A percentile compares a stretch with the other conserved stretches of the same genome.
Evolutionary conservation across 2,329 filamentous ascomycete species (phyloP).

Genomic region (Fusarium pininemorale): DNA sequence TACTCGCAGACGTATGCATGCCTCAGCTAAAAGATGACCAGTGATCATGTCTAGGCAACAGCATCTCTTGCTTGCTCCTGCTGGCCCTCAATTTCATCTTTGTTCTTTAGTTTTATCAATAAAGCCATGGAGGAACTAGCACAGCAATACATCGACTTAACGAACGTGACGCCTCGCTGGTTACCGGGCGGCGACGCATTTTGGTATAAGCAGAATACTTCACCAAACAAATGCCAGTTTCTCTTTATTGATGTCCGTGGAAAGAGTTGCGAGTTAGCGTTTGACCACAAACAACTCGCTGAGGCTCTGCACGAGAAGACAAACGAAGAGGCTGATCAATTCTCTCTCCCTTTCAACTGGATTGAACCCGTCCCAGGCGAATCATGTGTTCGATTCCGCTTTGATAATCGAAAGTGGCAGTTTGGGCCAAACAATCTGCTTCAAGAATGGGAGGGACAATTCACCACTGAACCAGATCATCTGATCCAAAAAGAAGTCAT

Average conservation of each 20-base stretch:
- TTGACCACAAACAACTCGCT: constrained; percentile 39
- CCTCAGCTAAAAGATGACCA: constrained; percentile 16
- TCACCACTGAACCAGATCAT: constrained; percentile 1
- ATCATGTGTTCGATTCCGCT: constrained; percentile 31
- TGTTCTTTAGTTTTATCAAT: fast-evolving
- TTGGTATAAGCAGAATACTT: constrained; percentile 38
- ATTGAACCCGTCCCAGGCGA: constrained; percentile 27
- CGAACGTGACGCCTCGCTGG: constrained; percentile 38
- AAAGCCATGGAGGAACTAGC: not conserved
- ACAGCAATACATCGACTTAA: constrained; percentile 7
- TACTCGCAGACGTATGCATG: not conserved
- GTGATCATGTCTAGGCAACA: constrained; percentile 5
- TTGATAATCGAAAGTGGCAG: constrained; percentile 28
- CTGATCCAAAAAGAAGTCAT: constrained; percentile 30
- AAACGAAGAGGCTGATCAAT: not conserved
- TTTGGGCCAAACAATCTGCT: constrained; percentile 26
- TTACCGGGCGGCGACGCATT: constrained; percentile 30
- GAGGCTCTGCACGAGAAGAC: constrained; percentile 18
- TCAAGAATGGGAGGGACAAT: constrained; percentile 29
- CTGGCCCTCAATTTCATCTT: too few species aligned
- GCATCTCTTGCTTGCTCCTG: not conserved
- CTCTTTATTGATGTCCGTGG: constrained; percentile 30
- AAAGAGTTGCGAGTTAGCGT: constrained; percentile 23
- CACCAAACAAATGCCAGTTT: constrained; percentile 30
- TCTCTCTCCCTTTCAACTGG: constrained; percentile 36